Percentiles rank a stretch among this genome's conserved stretches.
These are phyloP conservation scores for Aspergillus persii DNA, from an alignment of 2,329 filamentous ascomycete species.

Conservation along the genomic window DNA sequence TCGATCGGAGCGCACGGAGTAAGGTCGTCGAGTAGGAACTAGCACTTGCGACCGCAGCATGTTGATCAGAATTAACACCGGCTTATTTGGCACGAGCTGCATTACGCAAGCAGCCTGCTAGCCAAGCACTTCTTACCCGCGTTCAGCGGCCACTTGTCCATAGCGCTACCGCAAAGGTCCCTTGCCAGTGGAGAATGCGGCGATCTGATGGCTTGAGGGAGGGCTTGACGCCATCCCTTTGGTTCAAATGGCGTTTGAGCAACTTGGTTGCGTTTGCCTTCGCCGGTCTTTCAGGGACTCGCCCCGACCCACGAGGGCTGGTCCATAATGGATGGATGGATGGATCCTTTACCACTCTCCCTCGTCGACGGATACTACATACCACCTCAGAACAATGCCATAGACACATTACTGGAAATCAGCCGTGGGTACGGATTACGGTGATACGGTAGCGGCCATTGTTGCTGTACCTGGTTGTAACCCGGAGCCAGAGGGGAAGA, in stretches of 20 bases:
- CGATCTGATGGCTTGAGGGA: constrained; percentile 31
- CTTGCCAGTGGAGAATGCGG: constrained; percentile 38
- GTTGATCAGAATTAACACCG: constrained; percentile 36
- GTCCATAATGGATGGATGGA: not conserved
- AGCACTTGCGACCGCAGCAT: constrained; percentile 8
- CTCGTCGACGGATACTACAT: not conserved
- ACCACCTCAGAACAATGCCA: not conserved
- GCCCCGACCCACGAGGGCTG: constrained; percentile 11
- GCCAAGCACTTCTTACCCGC: constrained; percentile 31
- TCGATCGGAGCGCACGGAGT: not conserved
- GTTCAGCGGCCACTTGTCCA: constrained; percentile 32
- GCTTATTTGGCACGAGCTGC: constrained; percentile 19
- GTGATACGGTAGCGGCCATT: not conserved
- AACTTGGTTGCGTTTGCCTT: constrained; percentile 6
- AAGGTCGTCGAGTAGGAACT: not conserved
- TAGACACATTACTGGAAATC: not conserved
- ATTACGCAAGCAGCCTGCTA: constrained; percentile 38
- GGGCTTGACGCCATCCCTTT: constrained; percentile 27
- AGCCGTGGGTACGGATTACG: not conserved
- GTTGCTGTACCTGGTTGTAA: not conserved
- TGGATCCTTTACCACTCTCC: not conserved
- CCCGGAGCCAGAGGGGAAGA: not conserved
- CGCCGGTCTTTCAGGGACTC: constrained; percentile 6
- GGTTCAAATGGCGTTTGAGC: constrained; percentile 17
- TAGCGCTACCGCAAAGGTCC: constrained; percentile 31